Evolutionary conservation across 2,329 filamentous ascomycete genomes (phyloP).

Genomic region (Colletotrichum sp.): DNA sequence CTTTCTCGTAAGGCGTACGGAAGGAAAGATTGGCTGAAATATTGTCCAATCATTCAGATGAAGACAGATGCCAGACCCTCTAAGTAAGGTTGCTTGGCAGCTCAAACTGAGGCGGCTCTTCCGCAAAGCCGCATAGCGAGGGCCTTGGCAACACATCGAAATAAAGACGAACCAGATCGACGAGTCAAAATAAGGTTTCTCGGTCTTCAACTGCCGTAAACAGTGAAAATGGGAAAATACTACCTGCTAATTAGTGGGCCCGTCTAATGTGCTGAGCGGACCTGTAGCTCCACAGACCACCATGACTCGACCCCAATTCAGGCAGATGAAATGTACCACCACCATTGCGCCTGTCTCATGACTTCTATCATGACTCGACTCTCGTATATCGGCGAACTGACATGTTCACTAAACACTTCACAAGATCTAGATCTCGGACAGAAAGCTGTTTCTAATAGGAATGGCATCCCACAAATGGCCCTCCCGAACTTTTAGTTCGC

Average conservation of each 20-base stretch:
- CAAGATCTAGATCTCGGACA: not conserved
- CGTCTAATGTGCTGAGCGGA: not conserved
- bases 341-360: not conserved
- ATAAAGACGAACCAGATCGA: not conserved
- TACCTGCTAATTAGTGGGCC: not conserved
- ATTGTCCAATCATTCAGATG: not conserved
- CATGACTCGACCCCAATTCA: not conserved
- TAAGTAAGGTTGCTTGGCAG: not conserved
- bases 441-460: not conserved
- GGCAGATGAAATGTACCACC: not conserved
- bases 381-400: not conserved
- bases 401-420: not conserved
- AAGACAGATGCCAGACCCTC: not conserved
- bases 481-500: not conserved
- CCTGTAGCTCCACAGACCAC: not conserved
- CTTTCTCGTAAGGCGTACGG: not conserved
- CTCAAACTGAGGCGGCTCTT: not conserved
- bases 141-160: not conserved
- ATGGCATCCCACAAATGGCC: not conserved
- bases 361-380: not conserved
- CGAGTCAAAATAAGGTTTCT: not conserved
- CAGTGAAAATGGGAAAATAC: not conserved
- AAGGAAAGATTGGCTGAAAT: not conserved
- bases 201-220: not conserved
- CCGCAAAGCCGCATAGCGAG: not conserved